These are phyloP conservation scores for Beverwykella pulmonaria DNA, from an alignment of 495 filamentous ascomycete species.

Conservation along the genomic window DNA sequence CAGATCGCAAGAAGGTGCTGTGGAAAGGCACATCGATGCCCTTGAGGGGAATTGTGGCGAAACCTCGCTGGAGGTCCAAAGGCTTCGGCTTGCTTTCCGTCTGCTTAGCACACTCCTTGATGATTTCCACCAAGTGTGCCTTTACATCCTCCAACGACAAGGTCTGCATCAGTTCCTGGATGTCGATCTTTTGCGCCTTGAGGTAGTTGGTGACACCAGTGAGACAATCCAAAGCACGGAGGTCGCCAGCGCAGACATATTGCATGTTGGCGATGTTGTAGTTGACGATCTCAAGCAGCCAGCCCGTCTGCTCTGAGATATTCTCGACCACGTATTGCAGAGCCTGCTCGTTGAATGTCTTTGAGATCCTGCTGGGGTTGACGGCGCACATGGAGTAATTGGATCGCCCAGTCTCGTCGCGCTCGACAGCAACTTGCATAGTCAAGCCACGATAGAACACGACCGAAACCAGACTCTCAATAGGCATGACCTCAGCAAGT, in stretches of 20 bases:
- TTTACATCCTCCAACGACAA: conserved; percentile 83
- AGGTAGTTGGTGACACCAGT: conserved; percentile 91
- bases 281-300: conserved; percentile 98
- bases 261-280: conserved; percentile 99
- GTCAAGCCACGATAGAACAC: conserved; percentile 99
- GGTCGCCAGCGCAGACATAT: conserved; percentile 96
- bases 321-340: conserved; percentile 93
- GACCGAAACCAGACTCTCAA: conserved; percentile 95
- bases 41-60: conserved; percentile 93
- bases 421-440: conserved; percentile 99
- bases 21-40: conserved; percentile 99
- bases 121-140: conserved; percentile 80
- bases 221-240: conserved; percentile 91
- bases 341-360: conserved; percentile 96
- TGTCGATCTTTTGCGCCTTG: conserved; percentile 94
- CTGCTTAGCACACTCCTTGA: conserved; percentile 77
- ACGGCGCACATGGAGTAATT: conserved; percentile 99
- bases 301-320: conserved; percentile 86
- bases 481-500: conserved; percentile 97
- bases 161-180: conserved; percentile 83
- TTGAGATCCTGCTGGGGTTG: conserved; percentile 94
- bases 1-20: conserved; percentile 93
- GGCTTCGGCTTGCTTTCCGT: conserved; percentile 87
- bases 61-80: conserved; percentile 85
- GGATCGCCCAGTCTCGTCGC: conserved; percentile 85